Evolutionary conservation across 2,329 filamentous ascomycete species (phyloP).

Genomic region (Aspergillus eucalypticola): DNA sequence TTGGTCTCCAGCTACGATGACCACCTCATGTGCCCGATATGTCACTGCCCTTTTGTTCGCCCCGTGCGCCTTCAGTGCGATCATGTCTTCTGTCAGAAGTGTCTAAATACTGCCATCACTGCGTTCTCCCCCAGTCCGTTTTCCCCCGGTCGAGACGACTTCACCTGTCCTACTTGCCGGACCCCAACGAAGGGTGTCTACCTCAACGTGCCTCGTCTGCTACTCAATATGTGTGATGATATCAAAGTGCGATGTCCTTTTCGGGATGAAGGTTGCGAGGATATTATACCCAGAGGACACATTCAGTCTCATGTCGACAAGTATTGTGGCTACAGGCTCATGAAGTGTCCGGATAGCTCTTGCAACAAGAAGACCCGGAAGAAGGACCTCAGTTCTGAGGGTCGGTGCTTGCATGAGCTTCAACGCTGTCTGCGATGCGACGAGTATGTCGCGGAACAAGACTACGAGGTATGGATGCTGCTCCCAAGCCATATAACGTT

Average conservation of each 20-base stretch:
- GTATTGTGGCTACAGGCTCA: conserved; percentile 58
- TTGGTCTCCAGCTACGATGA: conserved; percentile 58
- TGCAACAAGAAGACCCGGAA: conserved; percentile 57
- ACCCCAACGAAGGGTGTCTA: conserved; percentile 42
- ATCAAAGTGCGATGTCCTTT: conserved; percentile 62
- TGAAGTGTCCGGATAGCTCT: conserved; percentile 53
- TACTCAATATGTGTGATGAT: conserved; percentile 64
- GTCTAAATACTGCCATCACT: conserved; percentile 53
- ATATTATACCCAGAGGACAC: conserved; percentile 56
- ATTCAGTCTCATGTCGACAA: conserved; percentile 61
- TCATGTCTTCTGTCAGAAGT: conserved; percentile 64
- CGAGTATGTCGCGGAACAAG: conserved; percentile 54
- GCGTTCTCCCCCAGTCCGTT: conserved; percentile 32
- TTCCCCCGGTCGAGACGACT: conserved; percentile 33
- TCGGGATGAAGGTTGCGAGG: conserved; percentile 54
- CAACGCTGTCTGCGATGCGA: conserved; percentile 56
- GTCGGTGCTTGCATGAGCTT: conserved; percentile 55
- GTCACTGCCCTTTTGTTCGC: conserved; percentile 62
- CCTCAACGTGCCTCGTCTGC: conserved; percentile 54
- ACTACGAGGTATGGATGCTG: conserved; percentile 49
- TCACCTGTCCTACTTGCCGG: conserved; percentile 60
- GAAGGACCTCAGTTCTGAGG: conserved; percentile 54
- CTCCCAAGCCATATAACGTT: background rate
- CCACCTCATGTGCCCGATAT: conserved; percentile 66
- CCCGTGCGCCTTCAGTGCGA: conserved; percentile 62